phyloP scores from a whole-genome alignment of 805 yeast species.

The Ogataea trehalophila region DNA sequence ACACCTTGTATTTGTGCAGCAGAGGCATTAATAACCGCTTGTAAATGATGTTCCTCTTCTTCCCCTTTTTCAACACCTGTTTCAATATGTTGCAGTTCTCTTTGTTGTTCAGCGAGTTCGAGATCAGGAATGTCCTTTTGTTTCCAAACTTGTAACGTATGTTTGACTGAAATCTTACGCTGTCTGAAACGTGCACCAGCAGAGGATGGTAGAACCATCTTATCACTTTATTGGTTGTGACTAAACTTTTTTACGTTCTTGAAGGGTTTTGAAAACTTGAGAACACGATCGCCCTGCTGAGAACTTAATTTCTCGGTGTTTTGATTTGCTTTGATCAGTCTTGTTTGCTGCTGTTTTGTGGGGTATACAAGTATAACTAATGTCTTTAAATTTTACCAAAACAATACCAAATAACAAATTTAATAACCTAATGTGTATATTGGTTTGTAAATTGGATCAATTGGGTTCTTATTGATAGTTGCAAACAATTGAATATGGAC shows the following conservation, averaged over 20 bases:
- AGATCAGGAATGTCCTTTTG: slow-evolving; percentile 78
- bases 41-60: slow-evolving; percentile 94
- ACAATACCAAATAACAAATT: too few species aligned
- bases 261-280: too few species aligned
- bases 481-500: not conserved
- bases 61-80: slow-evolving; percentile 98
- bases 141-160: slow-evolving; percentile 68
- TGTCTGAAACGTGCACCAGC: slow-evolving; percentile 82
- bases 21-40: slow-evolving; percentile 81
- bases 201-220: slow-evolving; percentile 32
- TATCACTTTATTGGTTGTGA: not conserved
- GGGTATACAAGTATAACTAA: too few species aligned
- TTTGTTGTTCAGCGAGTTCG: slow-evolving; percentile 73
- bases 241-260: too few species aligned
- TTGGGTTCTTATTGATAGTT: not conserved
- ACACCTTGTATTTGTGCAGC: slow-evolving; percentile 57
- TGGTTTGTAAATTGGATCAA: too few species aligned
- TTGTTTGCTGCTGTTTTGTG: too few species aligned
- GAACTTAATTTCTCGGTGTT: too few species aligned
- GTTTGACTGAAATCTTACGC: slow-evolving; percentile 90
- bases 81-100: slow-evolving; percentile 85
- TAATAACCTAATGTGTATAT: too few species aligned
- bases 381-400: too few species aligned
- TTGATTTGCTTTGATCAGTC: too few species aligned
- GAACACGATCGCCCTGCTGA: too few species aligned